Evolutionary conservation across 306 rosid species (phyloP).

Genomic region (Cicer bijugum): DNA sequence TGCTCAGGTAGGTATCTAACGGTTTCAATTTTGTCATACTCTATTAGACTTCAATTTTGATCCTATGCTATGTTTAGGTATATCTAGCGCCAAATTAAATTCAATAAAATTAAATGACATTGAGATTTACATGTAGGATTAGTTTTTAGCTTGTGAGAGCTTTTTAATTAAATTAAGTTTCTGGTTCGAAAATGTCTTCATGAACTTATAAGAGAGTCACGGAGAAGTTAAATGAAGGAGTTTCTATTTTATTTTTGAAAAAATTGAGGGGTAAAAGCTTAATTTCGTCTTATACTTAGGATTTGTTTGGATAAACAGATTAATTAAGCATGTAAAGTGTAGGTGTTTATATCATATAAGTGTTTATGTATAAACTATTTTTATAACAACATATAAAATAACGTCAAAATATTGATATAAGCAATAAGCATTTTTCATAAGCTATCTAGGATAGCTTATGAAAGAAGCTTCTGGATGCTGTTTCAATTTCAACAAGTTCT

Average conservation of each 20-base stretch:
- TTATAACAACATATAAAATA: not conserved
- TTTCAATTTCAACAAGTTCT: not conserved
- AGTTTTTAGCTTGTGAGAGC: not conserved
- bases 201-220: not conserved
- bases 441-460: not conserved
- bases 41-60: not conserved
- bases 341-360: not conserved
- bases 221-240: not conserved
- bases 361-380: not conserved
- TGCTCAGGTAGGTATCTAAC: constrained; percentile 50
- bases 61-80: not conserved
- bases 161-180: not conserved
- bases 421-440: not conserved
- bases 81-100: not conserved
- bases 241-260: not conserved
- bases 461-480: not conserved
- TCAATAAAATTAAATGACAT: not conserved
- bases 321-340: not conserved
- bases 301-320: not conserved
- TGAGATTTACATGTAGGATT: not conserved
- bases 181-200: not conserved
- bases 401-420: not conserved
- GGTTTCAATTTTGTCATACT: not conserved
- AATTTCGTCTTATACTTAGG: not conserved
- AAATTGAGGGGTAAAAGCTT: not conserved